These are phyloP conservation scores for Aristolochia californica DNA, from an alignment of 164 flowering plant genomes.

Conservation along the genomic window DNA sequence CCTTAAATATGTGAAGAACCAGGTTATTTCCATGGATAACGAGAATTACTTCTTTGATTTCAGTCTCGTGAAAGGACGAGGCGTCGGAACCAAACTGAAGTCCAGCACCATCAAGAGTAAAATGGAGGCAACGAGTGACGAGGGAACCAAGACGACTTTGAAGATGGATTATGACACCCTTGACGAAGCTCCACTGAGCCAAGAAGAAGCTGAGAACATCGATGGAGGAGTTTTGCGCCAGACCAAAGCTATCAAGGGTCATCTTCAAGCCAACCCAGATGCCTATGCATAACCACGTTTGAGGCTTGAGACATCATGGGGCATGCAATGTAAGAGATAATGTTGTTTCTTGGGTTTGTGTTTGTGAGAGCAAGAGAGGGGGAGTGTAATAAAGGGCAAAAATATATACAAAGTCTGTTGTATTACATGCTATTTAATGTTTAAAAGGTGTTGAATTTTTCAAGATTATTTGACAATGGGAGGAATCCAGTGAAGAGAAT, in stretches of 20 bases:
- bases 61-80: slow-evolving; percentile 1
- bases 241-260: slow-evolving; percentile 3
- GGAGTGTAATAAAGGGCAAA: too few species aligned
- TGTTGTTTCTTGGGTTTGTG: too few species aligned
- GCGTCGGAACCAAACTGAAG: background rate
- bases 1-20: background rate
- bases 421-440: too few species aligned
- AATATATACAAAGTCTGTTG: too few species aligned
- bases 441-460: too few species aligned
- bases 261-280: slow-evolving; percentile 6
- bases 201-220: background rate
- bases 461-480: too few species aligned
- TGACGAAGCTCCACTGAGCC: background rate
- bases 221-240: background rate
- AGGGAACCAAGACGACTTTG: background rate
- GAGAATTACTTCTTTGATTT: background rate
- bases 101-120: background rate
- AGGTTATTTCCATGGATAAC: background rate
- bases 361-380: too few species aligned
- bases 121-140: background rate
- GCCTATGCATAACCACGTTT: slow-evolving; percentile 8
- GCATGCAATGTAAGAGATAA: too few species aligned
- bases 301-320: too few species aligned
- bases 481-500: too few species aligned
- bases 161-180: slow-evolving; percentile 3